Conservation (phyloP, 2,329 filamentous ascomycete genomes). For the Cucurbitaria berberidis region DNA sequence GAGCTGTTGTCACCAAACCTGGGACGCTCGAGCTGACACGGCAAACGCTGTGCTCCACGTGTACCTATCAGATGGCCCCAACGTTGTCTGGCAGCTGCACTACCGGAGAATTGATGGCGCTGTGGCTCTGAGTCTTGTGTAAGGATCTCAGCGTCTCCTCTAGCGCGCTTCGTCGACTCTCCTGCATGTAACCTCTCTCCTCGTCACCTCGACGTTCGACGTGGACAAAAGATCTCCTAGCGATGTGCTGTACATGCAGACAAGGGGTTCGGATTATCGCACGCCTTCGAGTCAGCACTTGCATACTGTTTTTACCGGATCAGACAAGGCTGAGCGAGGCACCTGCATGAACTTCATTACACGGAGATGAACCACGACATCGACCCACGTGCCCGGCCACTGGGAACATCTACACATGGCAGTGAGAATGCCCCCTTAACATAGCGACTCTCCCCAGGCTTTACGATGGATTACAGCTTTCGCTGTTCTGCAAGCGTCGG, state of each 20-base stretch:
- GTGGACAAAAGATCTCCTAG: not conserved
- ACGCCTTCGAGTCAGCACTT: not conserved
- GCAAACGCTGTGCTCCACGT: not conserved
- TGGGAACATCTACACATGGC: conserved; percentile 2
- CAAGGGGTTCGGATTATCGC: not conserved
- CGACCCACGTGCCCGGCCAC: conserved; percentile 11
- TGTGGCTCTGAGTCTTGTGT: conserved; percentile 7
- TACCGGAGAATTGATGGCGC: conserved; percentile 1
- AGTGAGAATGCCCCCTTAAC: not conserved
- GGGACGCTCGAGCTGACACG: not conserved
- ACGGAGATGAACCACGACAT: conserved; percentile 8
- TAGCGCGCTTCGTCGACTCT: not conserved
- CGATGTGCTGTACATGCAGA: not conserved
- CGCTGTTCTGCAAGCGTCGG: not conserved
- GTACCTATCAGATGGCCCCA: not conserved
- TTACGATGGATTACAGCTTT: not conserved
- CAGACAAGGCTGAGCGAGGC: not conserved
- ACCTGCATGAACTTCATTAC: conserved; percentile 12
- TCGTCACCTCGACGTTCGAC: not conserved
- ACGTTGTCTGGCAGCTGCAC: not conserved
- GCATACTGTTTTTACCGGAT: not conserved
- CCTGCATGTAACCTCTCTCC: not conserved
- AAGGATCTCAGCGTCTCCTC: not conserved
- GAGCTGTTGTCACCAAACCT: not conserved
- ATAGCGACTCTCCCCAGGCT: not conserved